Evolutionary conservation across 2,329 filamentous ascomycete genomes (phyloP), one percentile per base, ranked within the genome.

Genomic region (Exophiala sideris): DNA sequence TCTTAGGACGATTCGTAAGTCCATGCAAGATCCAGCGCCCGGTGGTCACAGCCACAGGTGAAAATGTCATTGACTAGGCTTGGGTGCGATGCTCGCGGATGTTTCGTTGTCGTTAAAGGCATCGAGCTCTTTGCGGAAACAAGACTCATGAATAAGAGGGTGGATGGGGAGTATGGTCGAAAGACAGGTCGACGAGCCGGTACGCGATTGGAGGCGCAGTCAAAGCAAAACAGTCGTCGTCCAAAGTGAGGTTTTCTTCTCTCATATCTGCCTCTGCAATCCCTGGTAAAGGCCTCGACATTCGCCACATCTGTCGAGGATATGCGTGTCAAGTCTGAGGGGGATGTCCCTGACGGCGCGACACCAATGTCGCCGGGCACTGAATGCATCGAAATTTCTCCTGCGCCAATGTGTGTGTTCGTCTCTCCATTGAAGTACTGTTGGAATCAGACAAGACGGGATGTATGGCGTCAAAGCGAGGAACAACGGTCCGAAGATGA

Each of bases 351-450:
- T 6, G 46, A 49, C 7, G 46, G 46, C 10, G 46, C 46, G 10
- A 49, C 35, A 1, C 48, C 48, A 35, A 51, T 45, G 18, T 51
- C 48, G 1, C 39, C 38, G 21, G 45, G 32, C 2, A 38, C 48
- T 14, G 48, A 51, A 38, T 51, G 48, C 3, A 51, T 51, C 12
- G 48, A 51, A 14, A 51, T n/a, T n/a, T n/a, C n/a, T n/a, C n/a
- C n/a, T n/a, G n/a, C n/a, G n/a, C n/a, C n/a, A n/a, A n/a, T n/a
- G n/a, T n/a, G n/a, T n/a, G n/a, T n/a, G n/a, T n/a, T n/a, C n/a
- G n/a, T n/a, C n/a, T n/a, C 20, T 46, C 32, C n/a, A 50, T 7
- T 11, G 36, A 40, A 12, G 20, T 32, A 7, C 14, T 18, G 5
- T 11, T 50, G 14, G n/a, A 3, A 42, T 47, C 45, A n/a, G 45